phyloP scores from a whole-genome alignment of 2,329 filamentous ascomycete species.

The Trichoderma guizhouense region DNA sequence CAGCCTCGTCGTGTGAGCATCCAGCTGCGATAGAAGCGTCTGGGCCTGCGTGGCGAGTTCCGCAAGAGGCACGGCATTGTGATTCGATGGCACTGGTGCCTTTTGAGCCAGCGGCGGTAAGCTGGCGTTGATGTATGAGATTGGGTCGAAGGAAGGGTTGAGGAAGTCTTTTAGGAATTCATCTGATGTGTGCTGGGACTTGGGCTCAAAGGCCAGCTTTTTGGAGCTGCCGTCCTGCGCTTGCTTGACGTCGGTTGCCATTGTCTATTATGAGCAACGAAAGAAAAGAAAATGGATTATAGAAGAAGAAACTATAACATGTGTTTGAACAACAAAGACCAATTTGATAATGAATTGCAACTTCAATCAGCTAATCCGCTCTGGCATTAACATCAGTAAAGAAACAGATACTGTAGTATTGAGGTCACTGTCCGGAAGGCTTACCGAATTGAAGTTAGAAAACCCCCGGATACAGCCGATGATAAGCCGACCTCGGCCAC shows the following conservation, averaged over 20 bases:
- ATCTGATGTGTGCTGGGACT: constrained; percentile 65
- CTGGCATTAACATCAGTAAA: neutral
- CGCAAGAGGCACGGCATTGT: constrained; percentile 57
- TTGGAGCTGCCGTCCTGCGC: constrained; percentile 40
- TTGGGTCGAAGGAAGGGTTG: constrained; percentile 73
- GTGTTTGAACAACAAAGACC: neutral
- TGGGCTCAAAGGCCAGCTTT: constrained; percentile 41
- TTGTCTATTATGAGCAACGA: constrained; percentile 16
- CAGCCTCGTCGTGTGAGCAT: constrained; percentile 79
- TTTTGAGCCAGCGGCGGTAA: constrained; percentile 64
- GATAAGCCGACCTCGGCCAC: constrained; percentile 30
- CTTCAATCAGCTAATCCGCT: neutral
- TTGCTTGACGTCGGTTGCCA: constrained; percentile 49
- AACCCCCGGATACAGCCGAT: constrained; percentile 27
- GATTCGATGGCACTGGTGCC: constrained; percentile 25
- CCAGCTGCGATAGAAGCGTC: constrained; percentile 79
- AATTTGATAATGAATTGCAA: neutral
- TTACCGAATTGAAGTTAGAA: neutral
- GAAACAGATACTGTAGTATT: neutral
- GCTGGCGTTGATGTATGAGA: constrained; percentile 77
- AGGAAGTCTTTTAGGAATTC: constrained; percentile 73
- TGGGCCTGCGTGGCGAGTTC: constrained; percentile 80
- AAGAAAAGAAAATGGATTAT: neutral
- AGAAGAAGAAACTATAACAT: neutral
- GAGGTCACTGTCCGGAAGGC: neutral